These are phyloP conservation scores for Neurospora tetrasperma DNA, from an alignment of 495 filamentous ascomycete genomes.

Conservation along the genomic window DNA sequence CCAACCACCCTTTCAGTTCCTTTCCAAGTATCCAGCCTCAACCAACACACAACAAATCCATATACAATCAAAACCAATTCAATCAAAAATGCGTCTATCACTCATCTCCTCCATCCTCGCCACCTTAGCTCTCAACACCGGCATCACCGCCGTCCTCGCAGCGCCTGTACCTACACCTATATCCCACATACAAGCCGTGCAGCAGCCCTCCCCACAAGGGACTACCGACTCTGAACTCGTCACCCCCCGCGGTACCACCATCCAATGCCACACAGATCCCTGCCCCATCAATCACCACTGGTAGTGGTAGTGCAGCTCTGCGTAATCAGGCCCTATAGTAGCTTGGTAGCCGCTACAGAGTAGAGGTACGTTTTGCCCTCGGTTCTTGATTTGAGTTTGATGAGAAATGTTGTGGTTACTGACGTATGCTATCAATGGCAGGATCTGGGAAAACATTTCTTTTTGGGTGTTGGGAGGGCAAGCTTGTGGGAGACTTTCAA, in stretches of 20 bases:
- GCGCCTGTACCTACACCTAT: not conserved
- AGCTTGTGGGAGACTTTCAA: too few relatives aligned
- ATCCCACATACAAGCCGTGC: not conserved
- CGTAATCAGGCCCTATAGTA: too few relatives aligned
- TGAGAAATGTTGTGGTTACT: too few relatives aligned
- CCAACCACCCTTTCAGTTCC: too few relatives aligned
- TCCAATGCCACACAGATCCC: not conserved
- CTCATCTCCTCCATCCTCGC: conserved; percentile 5
- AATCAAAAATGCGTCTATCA: conserved; percentile 13
- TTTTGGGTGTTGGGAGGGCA: too few relatives aligned
- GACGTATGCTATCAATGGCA: too few relatives aligned
- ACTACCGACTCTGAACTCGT: not conserved
- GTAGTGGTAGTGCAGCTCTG: conserved; percentile 5
- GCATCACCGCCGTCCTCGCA: not conserved
- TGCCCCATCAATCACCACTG: conserved; percentile 1
- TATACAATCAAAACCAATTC: not conserved
- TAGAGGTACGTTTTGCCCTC: too few relatives aligned
- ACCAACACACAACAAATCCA: not conserved
- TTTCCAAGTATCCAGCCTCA: too few relatives aligned
- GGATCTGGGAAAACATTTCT: too few relatives aligned
- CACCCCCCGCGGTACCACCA: conserved; percentile 3
- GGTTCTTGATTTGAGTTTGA: too few relatives aligned
- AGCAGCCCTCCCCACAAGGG: not conserved
- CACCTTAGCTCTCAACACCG: conserved; percentile 1
- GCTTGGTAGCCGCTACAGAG: too few relatives aligned